Base-by-base conservation (phyloP, 73 alveolate species). In the Stentor roeselii region DNA sequence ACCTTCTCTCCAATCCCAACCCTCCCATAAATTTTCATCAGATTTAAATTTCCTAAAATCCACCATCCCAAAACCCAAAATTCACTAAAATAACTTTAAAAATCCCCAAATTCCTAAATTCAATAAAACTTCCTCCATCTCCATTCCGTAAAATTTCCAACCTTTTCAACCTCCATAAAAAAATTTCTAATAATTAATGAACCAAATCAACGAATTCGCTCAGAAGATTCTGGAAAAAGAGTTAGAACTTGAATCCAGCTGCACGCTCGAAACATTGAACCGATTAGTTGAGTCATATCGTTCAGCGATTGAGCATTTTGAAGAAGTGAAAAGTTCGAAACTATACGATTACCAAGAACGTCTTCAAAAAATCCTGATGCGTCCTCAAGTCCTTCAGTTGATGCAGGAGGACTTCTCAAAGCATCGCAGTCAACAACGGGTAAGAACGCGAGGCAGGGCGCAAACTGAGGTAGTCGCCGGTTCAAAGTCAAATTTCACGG, bases 331-430 rank as follows among this genome's bases (percentile, higher is more conserved):
- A 15, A 50, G 32, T 67, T 50, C 82, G 0, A 67, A 31, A 67
- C 32, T 32, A 1, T 32, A 32, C 42, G 38, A 30, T 30, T 67
- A 15, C 32, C 42, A 67, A 2, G 82, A 67, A 14, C n/a, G 82
- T 27, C n/a, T 67, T 36, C 82, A 67, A 21, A 67, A 67, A n/a
- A 67, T 31, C 15, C 82, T 67, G 15, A 67, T 35, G 38, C n/a
- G 82, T 27, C 82, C 82, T 27, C 60, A 67, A 32, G 31, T 67
- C 32, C 31, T 67, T 15, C n/a, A 83, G 60, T 85, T 83, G 50
- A 39, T 87, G 15, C 59, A 58, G 75, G 87, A 58, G 27, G 74
- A 58, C 74, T 31, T 21, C 74, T 21, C 15, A 2, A 58, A 31
- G 74, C 0, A 58, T 21, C 15, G 74, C 74, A 58, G 74, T 31